Base-by-base conservation (phyloP, 2,329 filamentous ascomycete genomes). In the Colletotrichum neosansevieriae region DNA sequence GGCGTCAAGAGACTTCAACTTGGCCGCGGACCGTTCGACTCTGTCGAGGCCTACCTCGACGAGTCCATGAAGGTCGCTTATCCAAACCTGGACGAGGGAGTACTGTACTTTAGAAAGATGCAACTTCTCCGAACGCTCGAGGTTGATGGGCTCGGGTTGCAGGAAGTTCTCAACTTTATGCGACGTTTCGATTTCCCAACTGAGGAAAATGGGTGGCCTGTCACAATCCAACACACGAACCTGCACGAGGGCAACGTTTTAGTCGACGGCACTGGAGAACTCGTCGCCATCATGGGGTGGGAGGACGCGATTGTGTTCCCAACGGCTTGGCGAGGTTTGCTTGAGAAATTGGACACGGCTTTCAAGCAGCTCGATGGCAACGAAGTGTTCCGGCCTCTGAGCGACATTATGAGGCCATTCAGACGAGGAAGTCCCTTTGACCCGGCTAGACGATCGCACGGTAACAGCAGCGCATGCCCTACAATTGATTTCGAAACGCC, bases 281-380 rank as follows among this genome's bases (percentile, higher is more conserved):
- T 71, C 13, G 15, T 45, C 3, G 57, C 56, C 42, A 45, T 72
- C 7, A 34, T 72, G 50, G 71, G 68, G 3, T 72, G 69, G 66
- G 71, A 71, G 12, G 36, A 59, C 32, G 58, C 62, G n/a, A 36
- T 47, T 1, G 17, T 67, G 13, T 47, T 71, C 38, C 71, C 71
- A 1, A 65, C 56, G 17, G 36, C 53, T 11, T 50, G 71, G 50
- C 29, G 38, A 15, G 42, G 51, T 11, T 29, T 34, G 29, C 24
- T 53, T n/a, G 17, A 29, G 49, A 17, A 17, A 15, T 34, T 53
- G 49, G 49, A 32, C 13, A 7, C 17, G 2, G 45, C 32, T 9
- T 47, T 66, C n/a, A 50, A n/a, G n/a, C 15, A 57, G 7, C 13
- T 69, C 1, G 56, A 63, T 7, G 12, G 17, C 40, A n/a, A 19